A percentile compares a stretch with the other conserved stretches of the same genome.
These are phyloP conservation scores for Colletotrichum nymphaeae DNA, from an alignment of 2,329 filamentous ascomycete genomes.

Conservation along the genomic window DNA sequence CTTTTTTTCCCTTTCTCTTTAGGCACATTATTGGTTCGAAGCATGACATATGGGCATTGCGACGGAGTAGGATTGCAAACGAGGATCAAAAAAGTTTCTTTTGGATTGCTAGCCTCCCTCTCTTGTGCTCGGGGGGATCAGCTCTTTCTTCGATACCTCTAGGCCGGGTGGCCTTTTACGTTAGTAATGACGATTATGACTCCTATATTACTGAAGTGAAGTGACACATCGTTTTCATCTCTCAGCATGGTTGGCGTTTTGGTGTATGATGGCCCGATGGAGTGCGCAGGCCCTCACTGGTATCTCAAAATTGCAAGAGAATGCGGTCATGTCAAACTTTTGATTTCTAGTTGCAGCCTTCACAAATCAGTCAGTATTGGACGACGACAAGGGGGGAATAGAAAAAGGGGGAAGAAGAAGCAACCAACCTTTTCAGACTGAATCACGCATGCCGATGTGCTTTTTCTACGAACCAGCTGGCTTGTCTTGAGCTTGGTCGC, in stretches of 20 bases:
- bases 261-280: too few relatives aligned
- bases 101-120: conserved; percentile 13
- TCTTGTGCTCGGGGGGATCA: background rate
- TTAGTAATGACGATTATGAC: conserved; percentile 33
- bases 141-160: conserved; percentile 12
- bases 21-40: conserved; percentile 10
- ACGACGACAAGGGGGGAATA: background rate
- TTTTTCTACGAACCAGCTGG: background rate
- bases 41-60: conserved; percentile 15
- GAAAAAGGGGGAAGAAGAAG: too few relatives aligned
- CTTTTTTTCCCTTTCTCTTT: background rate
- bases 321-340: background rate
- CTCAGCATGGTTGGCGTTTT: too few relatives aligned
- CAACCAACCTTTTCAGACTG: conserved; percentile 24
- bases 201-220: background rate
- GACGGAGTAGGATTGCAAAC: conserved; percentile 18
- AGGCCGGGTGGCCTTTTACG: conserved; percentile 12
- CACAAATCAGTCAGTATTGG: conserved; percentile 4
- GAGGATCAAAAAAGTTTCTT: background rate
- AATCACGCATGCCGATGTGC: conserved; percentile 28
- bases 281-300: background rate
- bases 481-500: background rate
- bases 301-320: too few relatives aligned
- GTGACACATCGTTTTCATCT: too few relatives aligned
- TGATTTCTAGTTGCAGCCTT: background rate